Conservation (phyloP, 305 asterid genomes). For the Euphrasia arctica region DNA sequence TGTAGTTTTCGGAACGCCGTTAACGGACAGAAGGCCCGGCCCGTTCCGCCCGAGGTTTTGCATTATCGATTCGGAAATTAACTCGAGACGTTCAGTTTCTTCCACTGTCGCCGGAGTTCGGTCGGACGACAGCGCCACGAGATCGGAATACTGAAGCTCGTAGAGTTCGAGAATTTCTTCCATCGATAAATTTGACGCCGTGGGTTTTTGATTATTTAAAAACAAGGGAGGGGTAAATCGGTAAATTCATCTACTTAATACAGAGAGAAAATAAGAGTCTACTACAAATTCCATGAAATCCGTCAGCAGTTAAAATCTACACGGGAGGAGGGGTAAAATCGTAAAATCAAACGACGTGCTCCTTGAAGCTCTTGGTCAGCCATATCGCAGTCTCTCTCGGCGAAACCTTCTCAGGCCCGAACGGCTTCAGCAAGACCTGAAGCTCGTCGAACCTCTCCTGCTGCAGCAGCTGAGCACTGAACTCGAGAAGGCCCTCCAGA, state of each 20-base stretch:
- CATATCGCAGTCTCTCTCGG: conserved; percentile 97
- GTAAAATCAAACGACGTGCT: conserved; percentile 33
- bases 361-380: conserved; percentile 97
- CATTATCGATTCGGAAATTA: conserved; percentile 39
- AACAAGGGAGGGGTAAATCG: neutral
- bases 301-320: conserved; percentile 28
- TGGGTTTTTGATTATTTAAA: too few relatives aligned
- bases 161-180: conserved; percentile 48
- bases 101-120: conserved; percentile 30
- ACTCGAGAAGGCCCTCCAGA: conserved; percentile 90
- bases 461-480: conserved; percentile 87
- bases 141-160: conserved; percentile 62
- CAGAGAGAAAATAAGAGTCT: too few relatives aligned
- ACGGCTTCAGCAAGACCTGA: conserved; percentile 83
- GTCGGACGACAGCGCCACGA: conserved; percentile 40
- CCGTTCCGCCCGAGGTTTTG: conserved; percentile 75
- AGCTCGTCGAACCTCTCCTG: conserved; percentile 93
- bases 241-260: neutral
- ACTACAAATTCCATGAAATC: neutral
- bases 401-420: conserved; percentile 89
- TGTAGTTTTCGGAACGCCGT: conserved; percentile 57
- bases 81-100: conserved; percentile 43
- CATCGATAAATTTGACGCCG: too few relatives aligned
- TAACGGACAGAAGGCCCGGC: conserved; percentile 74
- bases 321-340: neutral